Conservation (phyloP, 2,329 filamentous ascomycete genomes). For the Calonectria montana region DNA sequence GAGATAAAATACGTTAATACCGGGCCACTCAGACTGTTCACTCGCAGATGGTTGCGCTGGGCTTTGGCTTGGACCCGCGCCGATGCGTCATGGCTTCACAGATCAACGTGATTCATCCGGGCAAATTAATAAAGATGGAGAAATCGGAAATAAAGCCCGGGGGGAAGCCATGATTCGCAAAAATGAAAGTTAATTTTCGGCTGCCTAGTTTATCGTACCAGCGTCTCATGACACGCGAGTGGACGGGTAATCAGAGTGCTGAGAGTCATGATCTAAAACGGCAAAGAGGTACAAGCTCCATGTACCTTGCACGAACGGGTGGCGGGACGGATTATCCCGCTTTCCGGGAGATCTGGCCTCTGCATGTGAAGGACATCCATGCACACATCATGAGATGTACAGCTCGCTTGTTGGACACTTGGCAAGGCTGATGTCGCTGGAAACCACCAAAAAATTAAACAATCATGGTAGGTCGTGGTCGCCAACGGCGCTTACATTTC, state of each 20-base stretch:
- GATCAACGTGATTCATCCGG: not conserved
- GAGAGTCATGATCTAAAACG: not conserved
- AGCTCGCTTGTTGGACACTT: constrained; percentile 16
- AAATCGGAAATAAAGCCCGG: not conserved
- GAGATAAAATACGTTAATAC: constrained; percentile 20
- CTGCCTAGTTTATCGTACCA: not conserved
- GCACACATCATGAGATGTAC: constrained; percentile 35
- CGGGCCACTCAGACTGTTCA: not conserved
- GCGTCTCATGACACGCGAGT: not conserved
- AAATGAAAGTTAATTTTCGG: not conserved
- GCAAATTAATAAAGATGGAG: not conserved
- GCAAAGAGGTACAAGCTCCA: not conserved
- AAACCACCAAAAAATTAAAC: constrained; percentile 45
- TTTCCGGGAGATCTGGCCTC: constrained; percentile 43
- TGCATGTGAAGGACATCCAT: constrained; percentile 30
- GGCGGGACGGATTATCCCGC: constrained; percentile 25
- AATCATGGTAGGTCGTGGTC: constrained; percentile 32
- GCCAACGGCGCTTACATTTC: not conserved
- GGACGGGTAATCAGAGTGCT: not conserved
- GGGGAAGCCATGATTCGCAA: not conserved
- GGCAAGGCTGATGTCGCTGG: constrained; percentile 10
- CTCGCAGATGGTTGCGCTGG: not conserved
- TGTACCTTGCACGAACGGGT: not conserved
- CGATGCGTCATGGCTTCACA: not conserved
- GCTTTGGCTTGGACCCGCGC: not conserved